Evolutionary conservation across 208 protist species (phyloP).

Genomic region (Wallacemonas sp.): DNA sequence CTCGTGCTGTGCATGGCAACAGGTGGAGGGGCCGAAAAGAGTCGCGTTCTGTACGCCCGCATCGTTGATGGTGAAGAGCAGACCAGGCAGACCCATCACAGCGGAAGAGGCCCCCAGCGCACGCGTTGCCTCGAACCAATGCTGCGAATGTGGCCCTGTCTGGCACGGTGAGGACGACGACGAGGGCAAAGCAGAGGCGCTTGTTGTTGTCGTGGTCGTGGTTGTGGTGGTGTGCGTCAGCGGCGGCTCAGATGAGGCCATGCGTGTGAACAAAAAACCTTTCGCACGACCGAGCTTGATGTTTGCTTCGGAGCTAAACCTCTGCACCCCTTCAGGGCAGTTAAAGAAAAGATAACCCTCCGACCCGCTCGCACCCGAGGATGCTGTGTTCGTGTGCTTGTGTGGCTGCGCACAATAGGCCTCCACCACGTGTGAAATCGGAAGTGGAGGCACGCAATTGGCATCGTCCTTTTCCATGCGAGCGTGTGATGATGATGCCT

Average conservation of each 20-base stretch:
- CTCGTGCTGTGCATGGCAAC: not conserved
- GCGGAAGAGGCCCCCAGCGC: slow-evolving; percentile 31
- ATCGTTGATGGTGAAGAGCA: slow-evolving; percentile 89
- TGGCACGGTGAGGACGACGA: not conserved
- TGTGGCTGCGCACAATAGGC: not conserved
- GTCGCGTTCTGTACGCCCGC: slow-evolving; percentile 52
- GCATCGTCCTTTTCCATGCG: not conserved
- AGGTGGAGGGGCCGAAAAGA: slow-evolving; percentile 70
- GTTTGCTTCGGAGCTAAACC: slow-evolving; percentile 78
- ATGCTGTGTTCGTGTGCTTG: not conserved
- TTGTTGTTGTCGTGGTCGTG: not conserved
- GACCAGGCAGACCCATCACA: slow-evolving; percentile 81
- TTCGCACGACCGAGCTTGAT: slow-evolving; percentile 66
- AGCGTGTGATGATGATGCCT: not conserved
- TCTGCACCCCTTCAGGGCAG: slow-evolving; percentile 84
- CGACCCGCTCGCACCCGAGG: slow-evolving; percentile 18
- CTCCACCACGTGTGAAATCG: not conserved
- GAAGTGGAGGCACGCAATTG: not conserved
- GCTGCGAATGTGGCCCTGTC: not conserved
- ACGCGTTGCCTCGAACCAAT: not conserved
- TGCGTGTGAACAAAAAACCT: slow-evolving; percentile 81
- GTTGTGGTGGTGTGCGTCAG: not conserved
- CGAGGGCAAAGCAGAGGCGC: not conserved
- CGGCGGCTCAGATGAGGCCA: slow-evolving; percentile 14
- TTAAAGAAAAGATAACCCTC: slow-evolving; percentile 86